Conservation (phyloP, 306 rosid genomes). For the Cicer arietinum region DNA sequence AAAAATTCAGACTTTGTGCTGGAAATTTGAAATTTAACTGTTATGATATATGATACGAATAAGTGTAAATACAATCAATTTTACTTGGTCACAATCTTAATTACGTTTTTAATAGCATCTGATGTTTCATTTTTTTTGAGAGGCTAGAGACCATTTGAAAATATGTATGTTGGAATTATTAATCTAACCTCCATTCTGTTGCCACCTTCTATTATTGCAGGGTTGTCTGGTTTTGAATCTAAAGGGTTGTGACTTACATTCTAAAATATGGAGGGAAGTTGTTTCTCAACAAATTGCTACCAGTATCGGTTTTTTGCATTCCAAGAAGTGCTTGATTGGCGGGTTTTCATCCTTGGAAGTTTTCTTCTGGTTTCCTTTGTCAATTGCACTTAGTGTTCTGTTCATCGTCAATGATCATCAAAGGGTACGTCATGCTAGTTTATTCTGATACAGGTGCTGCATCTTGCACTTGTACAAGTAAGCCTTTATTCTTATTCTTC, state of each 20-base stretch:
- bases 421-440: conserved; percentile 81
- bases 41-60: background rate
- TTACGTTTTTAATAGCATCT: conserved; percentile 10
- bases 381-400: conserved; percentile 93
- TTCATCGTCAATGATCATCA: conserved; percentile 70
- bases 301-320: conserved; percentile 77
- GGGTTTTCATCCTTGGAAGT: conserved; percentile 80
- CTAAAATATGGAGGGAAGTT: conserved; percentile 79
- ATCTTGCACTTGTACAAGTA: conserved; percentile 83
- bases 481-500: conserved; percentile 39
- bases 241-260: conserved; percentile 50
- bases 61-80: background rate
- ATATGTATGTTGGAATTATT: background rate
- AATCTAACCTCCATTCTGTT: conserved; percentile 14
- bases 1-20: background rate
- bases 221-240: conserved; percentile 61
- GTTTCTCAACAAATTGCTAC: conserved; percentile 80
- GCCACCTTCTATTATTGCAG: conserved; percentile 46
- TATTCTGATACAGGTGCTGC: conserved; percentile 83
- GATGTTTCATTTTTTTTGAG: conserved; percentile 9
- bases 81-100: background rate
- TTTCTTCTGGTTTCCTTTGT: conserved; percentile 97
- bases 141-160: background rate
- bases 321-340: conserved; percentile 99
- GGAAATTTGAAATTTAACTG: background rate